phyloP scores from a whole-genome alignment of 1,139 yeast genomes.

The Pichia sp. region DNA sequence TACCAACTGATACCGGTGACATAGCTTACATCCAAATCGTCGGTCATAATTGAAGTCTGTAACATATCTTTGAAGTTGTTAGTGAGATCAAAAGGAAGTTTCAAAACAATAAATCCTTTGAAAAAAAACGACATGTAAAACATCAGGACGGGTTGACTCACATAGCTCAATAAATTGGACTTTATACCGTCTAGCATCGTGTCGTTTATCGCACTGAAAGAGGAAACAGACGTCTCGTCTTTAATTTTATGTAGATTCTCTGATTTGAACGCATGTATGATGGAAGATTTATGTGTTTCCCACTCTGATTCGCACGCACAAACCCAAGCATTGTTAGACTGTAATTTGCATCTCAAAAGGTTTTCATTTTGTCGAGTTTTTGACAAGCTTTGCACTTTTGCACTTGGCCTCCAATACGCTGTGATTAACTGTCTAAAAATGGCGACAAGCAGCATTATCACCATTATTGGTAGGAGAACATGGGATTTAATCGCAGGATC shows the following conservation, averaged over 20 bases:
- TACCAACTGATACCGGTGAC: conserved; percentile 99
- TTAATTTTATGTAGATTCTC: conserved; percentile 22
- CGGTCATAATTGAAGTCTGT: conserved; percentile 79
- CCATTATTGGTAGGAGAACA: conserved; percentile 85
- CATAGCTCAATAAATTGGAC: conserved; percentile 70
- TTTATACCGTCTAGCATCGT: conserved; percentile 75
- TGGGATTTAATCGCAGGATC: conserved; percentile 83
- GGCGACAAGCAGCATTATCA: conserved; percentile 91
- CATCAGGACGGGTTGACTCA: conserved; percentile 92
- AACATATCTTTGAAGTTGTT: conserved; percentile 86
- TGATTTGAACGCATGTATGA: conserved; percentile 4
- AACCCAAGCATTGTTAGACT: conserved; percentile 3
- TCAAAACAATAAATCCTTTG: conserved; percentile 84
- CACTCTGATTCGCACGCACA: conserved; percentile 12
- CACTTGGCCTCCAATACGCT: conserved; percentile 34
- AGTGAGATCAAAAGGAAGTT: conserved; percentile 76
- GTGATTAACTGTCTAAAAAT: conserved; percentile 58
- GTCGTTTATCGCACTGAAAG: conserved; percentile 29
- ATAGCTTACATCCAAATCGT: conserved; percentile 83
- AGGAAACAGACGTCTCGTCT: conserved; percentile 3
- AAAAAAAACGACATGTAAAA: conserved; percentile 94
- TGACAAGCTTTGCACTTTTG: conserved; percentile 37
- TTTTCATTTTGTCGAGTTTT: conserved; percentile 56
- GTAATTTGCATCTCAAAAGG: conserved; percentile 35
- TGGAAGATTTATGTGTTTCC: conserved; percentile 3